These are phyloP conservation scores for Keqinozyma sinolaborantium DNA, from an alignment of 1,139 yeast species.

Conservation along the genomic window DNA sequence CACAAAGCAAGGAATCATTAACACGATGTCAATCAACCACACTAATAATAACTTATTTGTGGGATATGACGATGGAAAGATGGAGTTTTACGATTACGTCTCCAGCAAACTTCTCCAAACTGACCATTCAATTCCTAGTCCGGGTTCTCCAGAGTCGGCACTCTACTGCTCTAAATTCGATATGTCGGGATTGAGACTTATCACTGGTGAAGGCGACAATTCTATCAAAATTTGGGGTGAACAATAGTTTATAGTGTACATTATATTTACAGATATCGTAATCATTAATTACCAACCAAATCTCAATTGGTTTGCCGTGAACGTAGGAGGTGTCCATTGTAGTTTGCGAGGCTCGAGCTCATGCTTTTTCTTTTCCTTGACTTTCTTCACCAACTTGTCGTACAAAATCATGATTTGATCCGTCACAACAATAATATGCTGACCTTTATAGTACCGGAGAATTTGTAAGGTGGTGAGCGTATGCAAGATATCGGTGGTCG, in stretches of 20 bases:
- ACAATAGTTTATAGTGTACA: conserved; percentile 11
- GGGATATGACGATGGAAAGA: conserved; percentile 81
- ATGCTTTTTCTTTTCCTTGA: conserved; percentile 66
- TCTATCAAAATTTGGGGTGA: conserved; percentile 84
- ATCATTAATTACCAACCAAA: conserved; percentile 73
- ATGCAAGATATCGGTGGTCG: conserved; percentile 92
- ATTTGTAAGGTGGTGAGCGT: conserved; percentile 89
- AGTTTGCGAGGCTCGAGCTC: conserved; percentile 69
- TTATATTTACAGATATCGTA: conserved; percentile 1
- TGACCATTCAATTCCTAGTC: conserved; percentile 49
- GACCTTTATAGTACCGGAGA: conserved; percentile 90
- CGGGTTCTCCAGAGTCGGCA: conserved; percentile 70
- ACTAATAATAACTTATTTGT: conserved; percentile 66
- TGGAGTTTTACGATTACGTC: conserved; percentile 77
- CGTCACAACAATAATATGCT: conserved; percentile 87
- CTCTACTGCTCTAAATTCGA: conserved; percentile 75
- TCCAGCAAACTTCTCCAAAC: conserved; percentile 62
- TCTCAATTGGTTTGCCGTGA: conserved; percentile 91
- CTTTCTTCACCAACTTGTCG: conserved; percentile 60
- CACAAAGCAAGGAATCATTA: conserved; percentile 43
- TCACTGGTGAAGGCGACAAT: conserved; percentile 90
- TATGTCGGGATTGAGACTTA: conserved; percentile 70
- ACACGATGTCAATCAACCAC: conserved; percentile 63
- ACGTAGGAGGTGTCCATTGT: conserved; percentile 93
- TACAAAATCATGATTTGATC: conserved; percentile 78